Conservation (phyloP, 768 basidiomycete species). For the Suillus americanus region DNA sequence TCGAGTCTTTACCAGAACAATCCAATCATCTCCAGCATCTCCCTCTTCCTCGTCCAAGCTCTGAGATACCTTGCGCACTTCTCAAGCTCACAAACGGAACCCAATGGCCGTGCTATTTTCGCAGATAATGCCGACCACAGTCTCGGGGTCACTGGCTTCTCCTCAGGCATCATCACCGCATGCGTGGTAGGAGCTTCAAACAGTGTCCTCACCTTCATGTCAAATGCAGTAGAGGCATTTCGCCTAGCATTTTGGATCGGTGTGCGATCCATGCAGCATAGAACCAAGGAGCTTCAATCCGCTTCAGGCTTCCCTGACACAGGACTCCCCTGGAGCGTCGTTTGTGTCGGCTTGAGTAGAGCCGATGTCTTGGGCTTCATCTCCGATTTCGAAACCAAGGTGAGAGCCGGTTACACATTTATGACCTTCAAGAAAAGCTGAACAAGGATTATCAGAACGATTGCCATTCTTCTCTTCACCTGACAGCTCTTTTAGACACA, state of each 20-base stretch:
- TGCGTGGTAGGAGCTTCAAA: conserved; percentile 48
- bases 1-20: conserved; percentile 39
- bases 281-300: conserved; percentile 17
- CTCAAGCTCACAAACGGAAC: conserved; percentile 16
- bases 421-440: not conserved
- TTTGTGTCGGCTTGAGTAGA: conserved; percentile 35
- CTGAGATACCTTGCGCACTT: conserved; percentile 52
- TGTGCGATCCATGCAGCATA: conserved; percentile 39
- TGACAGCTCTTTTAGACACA: conserved; percentile 53
- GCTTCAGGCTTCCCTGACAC: conserved; percentile 7
- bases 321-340: conserved; percentile 45
- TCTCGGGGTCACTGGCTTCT: conserved; percentile 49
- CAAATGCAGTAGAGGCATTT: conserved; percentile 45
- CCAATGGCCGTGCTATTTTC: conserved; percentile 19
- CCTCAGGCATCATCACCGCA: conserved; percentile 57
- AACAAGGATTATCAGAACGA: not conserved
- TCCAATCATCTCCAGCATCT: conserved; percentile 47
- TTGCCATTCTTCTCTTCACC: conserved; percentile 31
- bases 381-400: conserved; percentile 22
- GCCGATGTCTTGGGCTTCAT: conserved; percentile 26
- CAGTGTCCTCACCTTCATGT: conserved; percentile 40
- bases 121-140: conserved; percentile 34
- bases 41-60: conserved; percentile 50
- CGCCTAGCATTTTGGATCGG: conserved; percentile 55
- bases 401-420: not conserved